Evolutionary conservation across 176 grass and related monocot genomes (phyloP).

Genomic region (Urochloa ruziziensis): DNA sequence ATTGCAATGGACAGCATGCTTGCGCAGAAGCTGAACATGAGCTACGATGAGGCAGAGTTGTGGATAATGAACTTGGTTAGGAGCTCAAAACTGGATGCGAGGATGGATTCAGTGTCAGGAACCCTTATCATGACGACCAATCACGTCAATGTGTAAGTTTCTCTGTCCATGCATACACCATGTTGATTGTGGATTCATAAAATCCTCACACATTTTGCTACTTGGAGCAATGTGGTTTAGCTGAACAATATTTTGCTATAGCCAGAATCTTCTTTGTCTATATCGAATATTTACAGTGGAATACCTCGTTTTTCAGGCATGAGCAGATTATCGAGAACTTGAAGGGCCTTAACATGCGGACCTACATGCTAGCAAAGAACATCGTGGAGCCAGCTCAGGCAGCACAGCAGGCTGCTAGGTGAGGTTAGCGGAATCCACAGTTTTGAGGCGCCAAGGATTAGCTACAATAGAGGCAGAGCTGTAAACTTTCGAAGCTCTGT

Average conservation of each 20-base stretch:
- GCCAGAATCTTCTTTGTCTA: neutral
- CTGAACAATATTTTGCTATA: neutral
- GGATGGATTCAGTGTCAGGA: slow-evolving; percentile 77
- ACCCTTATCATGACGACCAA: slow-evolving; percentile 82
- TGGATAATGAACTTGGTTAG: slow-evolving; percentile 92
- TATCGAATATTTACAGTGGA: neutral
- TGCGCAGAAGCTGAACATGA: slow-evolving; percentile 85
- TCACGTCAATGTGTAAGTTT: slow-evolving; percentile 85
- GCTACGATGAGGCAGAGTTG: slow-evolving; percentile 63
- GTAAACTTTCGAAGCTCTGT: neutral
- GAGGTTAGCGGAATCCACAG: slow-evolving; percentile 1
- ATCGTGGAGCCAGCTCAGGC: slow-evolving; percentile 84
- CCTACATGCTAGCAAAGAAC: slow-evolving; percentile 87
- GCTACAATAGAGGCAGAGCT: neutral
- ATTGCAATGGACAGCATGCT: slow-evolving; percentile 62
- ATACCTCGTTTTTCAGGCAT: slow-evolving; percentile 49
- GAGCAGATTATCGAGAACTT: slow-evolving; percentile 84
- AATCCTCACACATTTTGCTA: neutral
- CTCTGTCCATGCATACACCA: neutral
- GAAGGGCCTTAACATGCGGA: slow-evolving; percentile 83
- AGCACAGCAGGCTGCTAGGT: slow-evolving; percentile 57
- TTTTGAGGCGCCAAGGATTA: slow-evolving; percentile 11
- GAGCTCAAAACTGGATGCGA: slow-evolving; percentile 87
- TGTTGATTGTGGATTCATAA: neutral
- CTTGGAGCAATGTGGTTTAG: neutral